Base-by-base conservation (phyloP, 1,284 basidiomycete genomes). In the Neotropicomus parvogracilis region DNA sequence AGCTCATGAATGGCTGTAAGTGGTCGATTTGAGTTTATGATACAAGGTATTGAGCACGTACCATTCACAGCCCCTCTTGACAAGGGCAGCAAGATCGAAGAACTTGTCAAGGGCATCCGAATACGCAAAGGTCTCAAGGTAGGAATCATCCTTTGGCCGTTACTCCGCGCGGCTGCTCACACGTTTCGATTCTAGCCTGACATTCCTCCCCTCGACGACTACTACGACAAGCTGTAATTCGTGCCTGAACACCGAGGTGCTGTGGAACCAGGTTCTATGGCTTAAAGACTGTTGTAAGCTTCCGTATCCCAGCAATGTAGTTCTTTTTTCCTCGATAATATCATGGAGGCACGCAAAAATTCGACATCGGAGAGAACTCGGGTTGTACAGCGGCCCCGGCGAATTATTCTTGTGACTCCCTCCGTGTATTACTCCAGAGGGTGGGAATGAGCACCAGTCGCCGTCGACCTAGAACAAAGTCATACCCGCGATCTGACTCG, bases 51-150 rank as follows among this genome's bases (percentile, higher is more conserved):
- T 58, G 45, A 57, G 39, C 10, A 5, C 26, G 6, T 16, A 1
- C 28, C 37, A 44, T 47, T 33, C 53, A 35, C 59, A 48, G 83
- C 84, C 40, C 86, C 88, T 50, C 72, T 85, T 53, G 89, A 92
- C 36, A 89, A 91, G 75, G 91, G 87, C 61, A 82, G 82, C 75
- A 97, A 97, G 82, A 72, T 95, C 62, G 87, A 94, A 75, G 84
- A 88, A 48, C 72, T 99, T 53, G 92, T 94, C 56, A 81, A 70
- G 58, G 72, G 68, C 60, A 95, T 99, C 75, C 91, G 97, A 69
- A 75, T 69, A 33, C 86, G 93, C 74, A 97, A 97, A 77, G 93
- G 93, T 77, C 87, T 95, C 68, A 94, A 94, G 83, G 85, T 84
- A 59, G 34, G 57, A 49, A 24, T n/a, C 8, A 34, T 50, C 42